Evolutionary conservation across 2,329 filamentous ascomycete species (phyloP).

Genomic region (Elsinoe australis): DNA sequence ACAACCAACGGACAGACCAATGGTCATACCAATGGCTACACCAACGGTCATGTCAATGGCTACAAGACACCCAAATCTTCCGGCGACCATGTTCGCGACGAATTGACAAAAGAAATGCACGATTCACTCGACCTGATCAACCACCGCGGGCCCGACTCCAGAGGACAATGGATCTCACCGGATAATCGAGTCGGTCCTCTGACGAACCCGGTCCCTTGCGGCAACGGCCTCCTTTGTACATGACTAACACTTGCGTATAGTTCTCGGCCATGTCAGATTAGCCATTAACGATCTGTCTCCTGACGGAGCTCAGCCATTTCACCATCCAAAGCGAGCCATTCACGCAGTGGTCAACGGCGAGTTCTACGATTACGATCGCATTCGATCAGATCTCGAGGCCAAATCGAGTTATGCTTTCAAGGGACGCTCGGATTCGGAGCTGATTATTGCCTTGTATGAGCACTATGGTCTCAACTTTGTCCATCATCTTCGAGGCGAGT

Average conservation of each 20-base stretch:
- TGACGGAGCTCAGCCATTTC: slow-evolving; percentile 41
- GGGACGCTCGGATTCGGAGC: slow-evolving; percentile 44
- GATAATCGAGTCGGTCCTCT: slow-evolving; percentile 37
- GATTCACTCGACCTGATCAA: slow-evolving; percentile 35
- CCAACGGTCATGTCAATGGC: slow-evolving; percentile 20
- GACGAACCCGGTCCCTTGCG: slow-evolving; percentile 14
- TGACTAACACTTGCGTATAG: slow-evolving; percentile 25
- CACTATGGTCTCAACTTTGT: slow-evolving; percentile 42
- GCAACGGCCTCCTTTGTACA: slow-evolving; percentile 14
- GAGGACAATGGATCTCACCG: slow-evolving; percentile 41
- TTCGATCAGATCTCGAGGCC: slow-evolving; percentile 33
- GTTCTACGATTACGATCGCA: slow-evolving; percentile 48
- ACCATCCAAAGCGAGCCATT: slow-evolving; percentile 33
- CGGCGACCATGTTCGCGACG: slow-evolving; percentile 17
- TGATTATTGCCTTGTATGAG: slow-evolving; percentile 47
- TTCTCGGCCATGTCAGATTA: slow-evolving; percentile 45
- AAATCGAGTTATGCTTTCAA: slow-evolving; percentile 39
- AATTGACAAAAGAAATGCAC: slow-evolving; percentile 22
- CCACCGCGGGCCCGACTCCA: slow-evolving; percentile 42
- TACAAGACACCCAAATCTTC: background rate
- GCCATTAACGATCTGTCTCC: slow-evolving; percentile 47
- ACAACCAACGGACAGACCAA: slow-evolving; percentile 4
- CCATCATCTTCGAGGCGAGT: slow-evolving; percentile 47
- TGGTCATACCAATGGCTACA: slow-evolving; percentile 14
- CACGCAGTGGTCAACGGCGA: slow-evolving; percentile 55